Evolutionary conservation across 2,329 filamentous ascomycete genomes (phyloP).

Genomic region (Myriosclerotinia scirpicola): DNA sequence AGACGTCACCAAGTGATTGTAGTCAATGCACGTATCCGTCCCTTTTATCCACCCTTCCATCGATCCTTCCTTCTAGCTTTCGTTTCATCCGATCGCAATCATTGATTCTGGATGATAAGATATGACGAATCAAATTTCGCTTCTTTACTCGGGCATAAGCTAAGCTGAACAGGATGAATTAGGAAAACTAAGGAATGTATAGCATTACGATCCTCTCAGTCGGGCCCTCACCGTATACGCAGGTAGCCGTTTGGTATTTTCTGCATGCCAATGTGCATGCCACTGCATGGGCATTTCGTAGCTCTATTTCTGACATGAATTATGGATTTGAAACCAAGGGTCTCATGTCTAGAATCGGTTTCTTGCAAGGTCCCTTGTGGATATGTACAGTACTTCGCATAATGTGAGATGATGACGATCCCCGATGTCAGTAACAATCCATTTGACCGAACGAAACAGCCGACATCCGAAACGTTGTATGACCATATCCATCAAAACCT

Average conservation of each 20-base stretch:
- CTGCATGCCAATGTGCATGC: neutral
- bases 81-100: neutral
- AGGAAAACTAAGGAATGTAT: neutral
- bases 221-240: neutral
- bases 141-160: neutral
- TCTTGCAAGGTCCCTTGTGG: slow-evolving; percentile 3
- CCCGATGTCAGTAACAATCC: neutral
- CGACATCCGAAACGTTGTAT: neutral
- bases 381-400: neutral
- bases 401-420: neutral
- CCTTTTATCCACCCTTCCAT: neutral
- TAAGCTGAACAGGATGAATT: neutral
- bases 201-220: neutral
- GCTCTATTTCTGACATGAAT: neutral
- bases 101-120: neutral
- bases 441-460: neutral
- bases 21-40: neutral
- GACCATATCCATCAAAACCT: neutral
- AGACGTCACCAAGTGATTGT: neutral
- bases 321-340: neutral
- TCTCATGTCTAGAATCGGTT: neutral
- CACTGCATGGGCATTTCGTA: neutral
- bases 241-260: neutral
- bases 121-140: neutral
- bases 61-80: neutral